phyloP scores from a whole-genome alignment of 768 basidiomycete genomes.

The Gloeophyllum trabeum region DNA sequence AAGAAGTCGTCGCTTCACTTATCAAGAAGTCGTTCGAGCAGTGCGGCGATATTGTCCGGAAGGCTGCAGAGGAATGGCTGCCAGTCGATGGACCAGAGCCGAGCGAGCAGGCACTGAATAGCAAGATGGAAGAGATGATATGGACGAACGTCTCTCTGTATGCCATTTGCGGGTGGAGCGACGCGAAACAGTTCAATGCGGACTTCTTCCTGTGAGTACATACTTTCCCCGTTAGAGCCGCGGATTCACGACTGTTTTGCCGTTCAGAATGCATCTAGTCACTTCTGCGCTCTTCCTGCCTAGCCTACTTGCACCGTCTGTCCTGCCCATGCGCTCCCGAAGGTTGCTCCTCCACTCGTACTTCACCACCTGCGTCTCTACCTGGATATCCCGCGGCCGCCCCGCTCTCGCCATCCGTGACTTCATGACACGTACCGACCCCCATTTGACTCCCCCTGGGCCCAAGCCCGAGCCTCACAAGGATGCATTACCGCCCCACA shows the following conservation, averaged over 20 bases:
- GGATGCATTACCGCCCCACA: constrained; percentile 18
- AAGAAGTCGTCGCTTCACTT: neutral
- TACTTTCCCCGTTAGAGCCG: constrained; percentile 5
- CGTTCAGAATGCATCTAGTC: constrained; percentile 46
- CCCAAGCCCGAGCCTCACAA: constrained; percentile 11
- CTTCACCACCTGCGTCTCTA: constrained; percentile 36
- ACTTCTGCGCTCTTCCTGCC: constrained; percentile 57
- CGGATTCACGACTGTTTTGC: neutral
- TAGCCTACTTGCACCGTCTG: constrained; percentile 28
- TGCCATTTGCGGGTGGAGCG: constrained; percentile 41
- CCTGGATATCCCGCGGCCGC: constrained; percentile 50
- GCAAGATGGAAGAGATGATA: constrained; percentile 51
- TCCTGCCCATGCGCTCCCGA: constrained; percentile 22
- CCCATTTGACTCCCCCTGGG: constrained; percentile 6
- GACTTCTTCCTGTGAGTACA: constrained; percentile 58
- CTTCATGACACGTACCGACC: neutral
- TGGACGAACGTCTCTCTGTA: constrained; percentile 49
- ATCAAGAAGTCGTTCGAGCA: constrained; percentile 6
- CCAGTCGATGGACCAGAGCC: too few relatives aligned
- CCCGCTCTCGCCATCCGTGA: constrained; percentile 30
- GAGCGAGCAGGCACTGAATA: constrained; percentile 23
- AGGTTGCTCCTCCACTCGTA: constrained; percentile 46
- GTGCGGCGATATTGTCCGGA: constrained; percentile 5
- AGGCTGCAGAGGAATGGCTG: constrained; percentile 7
- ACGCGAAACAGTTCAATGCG: constrained; percentile 28